Evolutionary conservation across 306 rosid genomes (phyloP).

Genomic region (Quercus alba): DNA sequence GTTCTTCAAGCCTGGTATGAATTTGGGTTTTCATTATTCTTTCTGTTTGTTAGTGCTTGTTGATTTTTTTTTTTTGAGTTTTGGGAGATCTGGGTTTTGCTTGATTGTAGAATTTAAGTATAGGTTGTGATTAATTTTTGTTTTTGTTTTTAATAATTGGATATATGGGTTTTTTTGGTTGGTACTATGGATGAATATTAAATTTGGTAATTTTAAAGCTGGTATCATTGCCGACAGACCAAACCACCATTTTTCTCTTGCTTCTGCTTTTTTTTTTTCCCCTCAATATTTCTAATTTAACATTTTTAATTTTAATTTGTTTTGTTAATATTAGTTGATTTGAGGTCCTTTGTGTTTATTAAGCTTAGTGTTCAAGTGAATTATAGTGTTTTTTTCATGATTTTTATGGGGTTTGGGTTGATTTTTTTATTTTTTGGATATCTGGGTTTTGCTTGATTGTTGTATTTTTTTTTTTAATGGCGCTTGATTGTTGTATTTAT

Average conservation of each 20-base stretch:
- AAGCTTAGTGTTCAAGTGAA: background rate
- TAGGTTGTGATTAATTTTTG: background rate
- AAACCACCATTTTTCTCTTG: too few relatives aligned
- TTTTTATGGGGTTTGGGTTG: background rate
- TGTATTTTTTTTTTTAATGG: background rate
- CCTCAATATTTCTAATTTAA: too few relatives aligned
- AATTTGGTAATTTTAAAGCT: background rate
- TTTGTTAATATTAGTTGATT: background rate
- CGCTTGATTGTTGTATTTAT: background rate
- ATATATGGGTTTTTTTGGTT: background rate
- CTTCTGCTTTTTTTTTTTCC: too few relatives aligned
- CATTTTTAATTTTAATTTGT: too few relatives aligned
- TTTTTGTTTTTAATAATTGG: background rate
- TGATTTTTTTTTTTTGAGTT: background rate
- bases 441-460: background rate
- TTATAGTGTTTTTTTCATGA: background rate
- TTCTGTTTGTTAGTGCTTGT: too few relatives aligned
- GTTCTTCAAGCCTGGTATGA: constrained; percentile 73
- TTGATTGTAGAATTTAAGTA: background rate
- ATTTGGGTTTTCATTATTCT: background rate
- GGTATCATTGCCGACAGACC: too few relatives aligned
- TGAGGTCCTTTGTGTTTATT: background rate
- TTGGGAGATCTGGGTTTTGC: background rate
- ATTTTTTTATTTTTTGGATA: background rate
- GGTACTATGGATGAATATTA: background rate